Conservation (phyloP, 2,329 filamentous ascomycete species). For the Cucurbitaria berberidis region DNA sequence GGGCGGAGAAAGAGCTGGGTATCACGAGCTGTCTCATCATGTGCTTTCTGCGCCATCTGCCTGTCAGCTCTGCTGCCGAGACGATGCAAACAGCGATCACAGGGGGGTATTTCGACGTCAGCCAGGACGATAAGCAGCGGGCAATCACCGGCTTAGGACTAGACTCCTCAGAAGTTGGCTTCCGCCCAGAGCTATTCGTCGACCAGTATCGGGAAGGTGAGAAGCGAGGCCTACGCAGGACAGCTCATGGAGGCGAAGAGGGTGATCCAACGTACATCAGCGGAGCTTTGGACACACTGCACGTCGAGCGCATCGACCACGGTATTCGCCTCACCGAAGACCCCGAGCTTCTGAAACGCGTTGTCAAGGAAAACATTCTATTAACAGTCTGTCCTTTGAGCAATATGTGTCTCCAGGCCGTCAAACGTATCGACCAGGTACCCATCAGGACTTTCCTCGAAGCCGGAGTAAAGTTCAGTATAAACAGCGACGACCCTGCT, state of each 20-base stretch:
- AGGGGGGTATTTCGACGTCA: conserved; percentile 50
- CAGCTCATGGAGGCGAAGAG: conserved; percentile 79
- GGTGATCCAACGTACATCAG: conserved; percentile 71
- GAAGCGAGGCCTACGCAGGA: conserved; percentile 63
- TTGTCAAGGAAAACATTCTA: conserved; percentile 65
- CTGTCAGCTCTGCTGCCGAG: conserved; percentile 56
- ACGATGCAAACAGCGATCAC: conserved; percentile 56
- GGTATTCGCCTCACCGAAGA: conserved; percentile 71
- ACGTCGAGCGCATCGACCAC: conserved; percentile 74
- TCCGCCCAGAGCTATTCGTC: conserved; percentile 61
- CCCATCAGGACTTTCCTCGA: conserved; percentile 70
- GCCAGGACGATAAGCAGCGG: conserved; percentile 56
- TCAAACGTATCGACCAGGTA: conserved; percentile 55
- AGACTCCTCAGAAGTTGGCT: conserved; percentile 63
- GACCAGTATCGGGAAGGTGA: conserved; percentile 65
- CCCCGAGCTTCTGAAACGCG: conserved; percentile 61
- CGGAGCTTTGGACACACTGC: conserved; percentile 66
- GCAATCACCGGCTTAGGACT: conserved; percentile 69
- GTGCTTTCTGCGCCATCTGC: conserved; percentile 75
- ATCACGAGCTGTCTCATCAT: conserved; percentile 71
- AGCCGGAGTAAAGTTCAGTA: conserved; percentile 68
- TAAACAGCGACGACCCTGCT: conserved; percentile 63
- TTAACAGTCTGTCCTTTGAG: conserved; percentile 76
- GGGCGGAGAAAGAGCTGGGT: conserved; percentile 67
- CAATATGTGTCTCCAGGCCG: conserved; percentile 67